Base-by-base conservation (phyloP, 1,284 basidiomycete genomes). In the Mycena citricolor region DNA sequence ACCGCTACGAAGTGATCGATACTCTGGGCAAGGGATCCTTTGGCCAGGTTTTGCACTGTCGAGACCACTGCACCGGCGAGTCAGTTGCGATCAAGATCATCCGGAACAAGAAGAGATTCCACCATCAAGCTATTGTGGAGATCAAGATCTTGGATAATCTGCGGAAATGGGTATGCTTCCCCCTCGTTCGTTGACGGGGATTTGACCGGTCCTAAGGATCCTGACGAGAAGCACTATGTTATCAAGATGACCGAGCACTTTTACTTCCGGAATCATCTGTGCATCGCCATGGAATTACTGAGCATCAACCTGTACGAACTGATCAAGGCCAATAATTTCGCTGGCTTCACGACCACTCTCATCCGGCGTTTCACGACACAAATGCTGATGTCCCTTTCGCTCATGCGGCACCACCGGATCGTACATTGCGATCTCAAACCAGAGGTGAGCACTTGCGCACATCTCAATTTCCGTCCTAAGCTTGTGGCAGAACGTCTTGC, bases 341-440 rank as follows among this genome's bases (percentile, higher is more conserved):
- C 89, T 33, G 97, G 97, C 11, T 99, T 99, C 67, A 90, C 94
- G 22, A 97, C 95, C 0, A 81, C 80, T 8, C 75, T 99, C 37
- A 98, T 99, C 57, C 85, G 95, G 26, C 85, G 97, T 14, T 99
- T 99, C 69, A 97, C 95, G 11, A 87, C 80, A 49, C 97, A 99
- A 68, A 95, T 98, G 83, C 75, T 99, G 25, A 70, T 88, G 61
- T 94, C 93, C 4, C 74, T 99, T 25, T 82, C 86, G 31, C 73
- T 99, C 42, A 94, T 99, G 87, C 81, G 94, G 21, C 91, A 95
- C 54, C 94, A 98, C 68, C 84, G 91, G 37, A 93, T 99, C 50
- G 97, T 99, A n/a, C 97, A 99, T 64, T 99, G 97, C 60, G 97
- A 99, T 69, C 71, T 99, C 54, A 99, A 99, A 68, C 97, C 97